Percentiles rank a stretch among this genome's conserved stretches.
Conservation (phyloP, 768 basidiomycete species). For the Phlebiopsis gigantea region DNA sequence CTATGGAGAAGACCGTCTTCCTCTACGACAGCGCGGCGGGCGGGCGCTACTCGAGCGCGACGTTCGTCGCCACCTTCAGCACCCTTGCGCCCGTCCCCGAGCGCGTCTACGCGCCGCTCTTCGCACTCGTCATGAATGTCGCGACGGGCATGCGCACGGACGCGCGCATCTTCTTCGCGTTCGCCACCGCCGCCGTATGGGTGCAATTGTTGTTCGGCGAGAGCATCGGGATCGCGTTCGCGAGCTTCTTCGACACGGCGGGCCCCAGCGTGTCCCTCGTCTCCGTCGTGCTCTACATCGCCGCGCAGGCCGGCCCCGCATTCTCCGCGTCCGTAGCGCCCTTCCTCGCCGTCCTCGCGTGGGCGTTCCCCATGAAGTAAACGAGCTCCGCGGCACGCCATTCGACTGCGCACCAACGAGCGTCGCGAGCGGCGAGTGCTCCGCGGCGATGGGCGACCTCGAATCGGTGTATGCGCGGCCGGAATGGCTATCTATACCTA, state of each 20-base stretch:
- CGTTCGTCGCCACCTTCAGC: constrained; percentile 28
- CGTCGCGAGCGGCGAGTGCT: constrained; percentile 10
- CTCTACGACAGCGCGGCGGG: constrained; percentile 37
- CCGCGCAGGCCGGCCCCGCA: neutral
- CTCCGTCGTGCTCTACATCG: constrained; percentile 8
- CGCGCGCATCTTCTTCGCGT: constrained; percentile 15
- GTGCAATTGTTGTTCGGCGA: constrained; percentile 15
- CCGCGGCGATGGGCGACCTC: constrained; percentile 9
- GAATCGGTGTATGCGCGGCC: too few species aligned
- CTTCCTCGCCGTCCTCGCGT: constrained; percentile 11
- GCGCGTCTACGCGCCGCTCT: constrained; percentile 13
- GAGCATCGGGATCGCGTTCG: constrained; percentile 14
- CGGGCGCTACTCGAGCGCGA: constrained; percentile 29
- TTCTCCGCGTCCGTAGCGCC: constrained; percentile 7
- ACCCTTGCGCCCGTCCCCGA: constrained; percentile 21
- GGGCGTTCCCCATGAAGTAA: constrained; percentile 15
- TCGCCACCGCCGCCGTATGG: constrained; percentile 6
- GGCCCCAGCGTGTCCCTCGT: constrained; percentile 11
- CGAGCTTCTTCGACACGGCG: constrained; percentile 13
- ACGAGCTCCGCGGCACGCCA: constrained; percentile 8
- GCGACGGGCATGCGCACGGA: constrained; percentile 12
- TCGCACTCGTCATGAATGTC: constrained; percentile 14
- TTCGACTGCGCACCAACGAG: constrained; percentile 11
- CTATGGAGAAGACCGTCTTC: constrained; percentile 36
- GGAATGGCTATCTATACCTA: too few species aligned